Evolutionary conservation across 1,284 basidiomycete genomes (phyloP), one percentile per base, ranked within the genome.

Genomic region (Phellinidium pouzarii): DNA sequence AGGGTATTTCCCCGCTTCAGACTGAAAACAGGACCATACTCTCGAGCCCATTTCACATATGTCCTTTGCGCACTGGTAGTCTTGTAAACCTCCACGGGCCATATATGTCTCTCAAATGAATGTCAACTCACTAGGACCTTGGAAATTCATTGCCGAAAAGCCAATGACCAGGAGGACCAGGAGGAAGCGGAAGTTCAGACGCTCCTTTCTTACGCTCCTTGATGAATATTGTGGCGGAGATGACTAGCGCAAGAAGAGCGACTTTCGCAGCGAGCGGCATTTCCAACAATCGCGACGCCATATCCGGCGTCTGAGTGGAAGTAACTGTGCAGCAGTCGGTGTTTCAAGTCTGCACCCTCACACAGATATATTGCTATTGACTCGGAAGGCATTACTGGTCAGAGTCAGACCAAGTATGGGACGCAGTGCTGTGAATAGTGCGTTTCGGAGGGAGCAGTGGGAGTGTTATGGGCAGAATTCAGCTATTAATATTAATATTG

Each of bases 21-120:
- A 8, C 65, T 67, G 45, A 69, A 62, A 4, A 73, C 57, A 0
- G 71, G 66, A 0, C 70, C 70, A 54, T 73, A 74, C 50, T 63
- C 49, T 34, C 68, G 58, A 14, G 69, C 65, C 69, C 68, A 70
- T 40, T 69, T 61, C 23, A 61, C 60, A 36, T 68, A 66, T 34
- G 59, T 37, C 23, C 50, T 47, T 4, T 44, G 42, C 4, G 46
- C 44, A 40, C 54, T 58, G 42, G 27, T 27, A 41, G 23, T n/a
- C 2, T 20, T 8, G 6, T 26, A 25, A 14, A 23, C 8, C 20
- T 27, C 19, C 9, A 46, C 11, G 26, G 26, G 42, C 17, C 3
- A 36, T 22, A 20, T 22, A 12, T 37, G 14, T 34, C 7, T 26
- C n/a, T 19, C 12, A 48, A 14, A 20, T n/a, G 8, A 37, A 22